Percentiles rank a stretch among this genome's conserved stretches.
Conservation (phyloP, 2,329 filamentous ascomycete species). For the Neospermospora avenae region DNA sequence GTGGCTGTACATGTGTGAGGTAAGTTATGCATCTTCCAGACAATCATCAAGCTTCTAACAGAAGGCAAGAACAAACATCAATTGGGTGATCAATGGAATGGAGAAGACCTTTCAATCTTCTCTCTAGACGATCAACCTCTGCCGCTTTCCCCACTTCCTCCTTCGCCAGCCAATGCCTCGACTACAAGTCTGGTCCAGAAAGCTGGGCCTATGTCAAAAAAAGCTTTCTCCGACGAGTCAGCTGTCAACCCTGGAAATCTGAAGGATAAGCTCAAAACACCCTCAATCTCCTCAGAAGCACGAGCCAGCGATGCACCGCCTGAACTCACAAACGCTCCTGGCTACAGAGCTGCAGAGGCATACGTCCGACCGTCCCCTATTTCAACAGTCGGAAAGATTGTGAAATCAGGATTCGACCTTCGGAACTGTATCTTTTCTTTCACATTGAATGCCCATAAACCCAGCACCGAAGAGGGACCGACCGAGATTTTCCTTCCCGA, state of each 20-base stretch:
- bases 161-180: conserved; percentile 42
- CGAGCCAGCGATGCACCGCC: conserved; percentile 49
- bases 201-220: conserved; percentile 37
- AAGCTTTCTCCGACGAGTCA: conserved; percentile 49
- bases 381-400: conserved; percentile 66
- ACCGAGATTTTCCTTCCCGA: conserved; percentile 86
- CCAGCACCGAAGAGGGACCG: conserved; percentile 61
- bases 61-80: conserved; percentile 72
- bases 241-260: conserved; percentile 73
- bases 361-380: conserved; percentile 85
- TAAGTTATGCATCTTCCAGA: conserved; percentile 39
- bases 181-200: conserved; percentile 44
- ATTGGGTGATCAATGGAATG: conserved; percentile 94
- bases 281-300: conserved; percentile 56
- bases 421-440: conserved; percentile 74
- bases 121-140: conserved; percentile 75
- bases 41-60: neutral
- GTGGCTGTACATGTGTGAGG: conserved; percentile 79
- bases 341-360: conserved; percentile 87
- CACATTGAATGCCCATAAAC: conserved; percentile 57
- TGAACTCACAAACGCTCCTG: conserved; percentile 60
- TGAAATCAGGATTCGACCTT: conserved; percentile 77
- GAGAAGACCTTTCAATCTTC: conserved; percentile 90
- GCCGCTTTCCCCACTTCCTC: conserved; percentile 49
- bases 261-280: conserved; percentile 65